Conservation (phyloP, 148 eudicot species). For the Limonium bicolor region DNA sequence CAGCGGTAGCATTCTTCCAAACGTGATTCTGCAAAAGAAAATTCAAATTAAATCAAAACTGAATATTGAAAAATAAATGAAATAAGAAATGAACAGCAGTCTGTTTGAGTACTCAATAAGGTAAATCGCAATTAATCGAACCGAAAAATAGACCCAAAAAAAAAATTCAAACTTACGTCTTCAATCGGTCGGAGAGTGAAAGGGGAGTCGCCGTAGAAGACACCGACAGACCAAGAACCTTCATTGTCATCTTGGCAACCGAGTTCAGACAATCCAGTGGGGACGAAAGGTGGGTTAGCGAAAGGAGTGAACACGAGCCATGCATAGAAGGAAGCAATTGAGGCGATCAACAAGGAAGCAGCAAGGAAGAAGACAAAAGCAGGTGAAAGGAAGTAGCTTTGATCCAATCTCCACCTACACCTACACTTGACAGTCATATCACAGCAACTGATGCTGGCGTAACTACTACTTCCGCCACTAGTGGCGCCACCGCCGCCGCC, state of each 20-base stretch:
- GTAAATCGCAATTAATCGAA: neutral
- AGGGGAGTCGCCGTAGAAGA: conserved; percentile 75
- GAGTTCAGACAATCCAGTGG: conserved; percentile 9
- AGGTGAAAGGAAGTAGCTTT: conserved; percentile 18
- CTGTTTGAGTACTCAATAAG: neutral
- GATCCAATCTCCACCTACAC: conserved; percentile 14
- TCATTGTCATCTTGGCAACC: conserved; percentile 65
- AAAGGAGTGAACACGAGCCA: conserved; percentile 40
- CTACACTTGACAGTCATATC: conserved; percentile 2
- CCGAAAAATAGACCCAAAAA: neutral
- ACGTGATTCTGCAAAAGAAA: conserved; percentile 33
- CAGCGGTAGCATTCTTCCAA: conserved; percentile 41
- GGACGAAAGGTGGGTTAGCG: conserved; percentile 19
- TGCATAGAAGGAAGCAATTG: conserved; percentile 40
- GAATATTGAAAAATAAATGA: neutral
- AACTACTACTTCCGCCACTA: conserved; percentile 3
- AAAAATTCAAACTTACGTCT: conserved; percentile 21
- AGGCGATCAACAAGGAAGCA: conserved; percentile 27
- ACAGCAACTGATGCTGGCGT: conserved; percentile 1
- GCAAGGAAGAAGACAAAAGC: conserved; percentile 30
- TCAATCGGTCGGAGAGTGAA: conserved; percentile 72
- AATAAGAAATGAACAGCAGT: neutral
- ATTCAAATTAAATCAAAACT: conserved; percentile 1
- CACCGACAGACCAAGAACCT: conserved; percentile 89
- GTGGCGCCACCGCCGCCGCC: conserved; percentile 3